A percentile compares a stretch with the other conserved stretches of the same genome.
phyloP scores from a whole-genome alignment of 805 yeast genomes.

The Zygosaccharomyces bailii region DNA sequence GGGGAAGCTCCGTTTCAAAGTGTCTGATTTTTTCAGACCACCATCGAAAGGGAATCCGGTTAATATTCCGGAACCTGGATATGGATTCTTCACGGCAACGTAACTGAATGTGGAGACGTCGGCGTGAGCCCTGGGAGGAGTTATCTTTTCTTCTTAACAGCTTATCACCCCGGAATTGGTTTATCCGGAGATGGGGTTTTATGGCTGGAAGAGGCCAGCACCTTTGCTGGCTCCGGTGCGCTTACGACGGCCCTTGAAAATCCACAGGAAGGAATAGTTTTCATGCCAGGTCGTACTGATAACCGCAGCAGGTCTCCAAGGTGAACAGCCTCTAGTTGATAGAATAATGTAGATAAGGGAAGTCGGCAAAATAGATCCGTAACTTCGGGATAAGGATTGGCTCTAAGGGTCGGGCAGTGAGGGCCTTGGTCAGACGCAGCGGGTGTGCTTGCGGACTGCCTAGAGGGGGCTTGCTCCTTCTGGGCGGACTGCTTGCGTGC shows the following conservation, averaged over 20 bases:
- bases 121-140: conserved; percentile 45
- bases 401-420: conserved; percentile 42
- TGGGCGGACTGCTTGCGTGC: conserved; percentile 29
- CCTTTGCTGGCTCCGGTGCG: conserved; percentile 41
- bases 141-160: conserved; percentile 43
- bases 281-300: conserved; percentile 44
- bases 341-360: conserved; percentile 44
- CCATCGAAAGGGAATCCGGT: conserved; percentile 45
- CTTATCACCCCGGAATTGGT: conserved; percentile 42
- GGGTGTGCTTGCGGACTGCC: conserved; percentile 32
- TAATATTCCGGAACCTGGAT: conserved; percentile 44
- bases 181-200: conserved; percentile 42
- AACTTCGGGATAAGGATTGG: conserved; percentile 45
- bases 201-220: conserved; percentile 41
- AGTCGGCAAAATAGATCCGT: conserved; percentile 45
- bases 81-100: conserved; percentile 43
- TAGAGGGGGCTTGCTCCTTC: conserved; percentile 19
- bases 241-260: conserved; percentile 42
- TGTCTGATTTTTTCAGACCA: conserved; percentile 35
- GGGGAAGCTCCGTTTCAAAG: conserved; percentile 41
- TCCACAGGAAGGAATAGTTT: conserved; percentile 41
- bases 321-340: conserved; percentile 46
- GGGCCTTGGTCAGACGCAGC: conserved; percentile 38
- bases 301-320: conserved; percentile 47
- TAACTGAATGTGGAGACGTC: conserved; percentile 43